These are phyloP conservation scores for Phytophthora kernoviae DNA, from an alignment of 352 stramenopile species.

Conservation along the genomic window DNA sequence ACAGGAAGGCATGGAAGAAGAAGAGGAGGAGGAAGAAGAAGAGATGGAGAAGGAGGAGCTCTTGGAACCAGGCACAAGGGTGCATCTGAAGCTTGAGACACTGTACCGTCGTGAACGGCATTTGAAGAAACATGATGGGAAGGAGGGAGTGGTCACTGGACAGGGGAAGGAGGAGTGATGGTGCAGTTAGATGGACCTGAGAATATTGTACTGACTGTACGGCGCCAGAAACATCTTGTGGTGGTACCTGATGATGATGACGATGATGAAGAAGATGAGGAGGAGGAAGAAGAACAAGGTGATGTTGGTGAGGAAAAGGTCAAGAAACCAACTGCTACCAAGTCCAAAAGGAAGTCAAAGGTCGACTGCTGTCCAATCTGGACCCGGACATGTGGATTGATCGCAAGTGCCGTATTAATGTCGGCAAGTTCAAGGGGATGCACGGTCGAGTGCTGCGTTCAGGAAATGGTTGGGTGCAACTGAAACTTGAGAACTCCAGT, in stretches of 20 bases:
- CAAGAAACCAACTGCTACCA: constrained; percentile 18
- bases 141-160: constrained; percentile 67
- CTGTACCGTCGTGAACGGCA: constrained; percentile 60
- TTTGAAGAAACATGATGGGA: constrained; percentile 74
- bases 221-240: constrained; percentile 50
- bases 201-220: constrained; percentile 52
- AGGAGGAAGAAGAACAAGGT: constrained; percentile 28
- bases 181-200: constrained; percentile 67
- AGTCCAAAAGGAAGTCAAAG: constrained; percentile 45
- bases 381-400: constrained; percentile 91
- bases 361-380: constrained; percentile 73
- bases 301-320: constrained; percentile 21
- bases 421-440: constrained; percentile 86
- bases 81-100: constrained; percentile 54
- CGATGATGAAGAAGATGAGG: constrained; percentile 35
- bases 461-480: constrained; percentile 89
- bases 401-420: constrained; percentile 85
- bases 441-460: constrained; percentile 79
- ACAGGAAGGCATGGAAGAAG: constrained; percentile 30
- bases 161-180: constrained; percentile 38
- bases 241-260: constrained; percentile 36
- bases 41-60: constrained; percentile 41
- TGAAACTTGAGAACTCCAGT: constrained; percentile 81
- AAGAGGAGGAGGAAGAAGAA: constrained; percentile 55
- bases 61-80: constrained; percentile 56